A percentile compares a stretch with the other conserved stretches of the same genome.
Evolutionary conservation across 768 basidiomycete genomes (phyloP).

Genomic region (Amanita pallidorosea): DNA sequence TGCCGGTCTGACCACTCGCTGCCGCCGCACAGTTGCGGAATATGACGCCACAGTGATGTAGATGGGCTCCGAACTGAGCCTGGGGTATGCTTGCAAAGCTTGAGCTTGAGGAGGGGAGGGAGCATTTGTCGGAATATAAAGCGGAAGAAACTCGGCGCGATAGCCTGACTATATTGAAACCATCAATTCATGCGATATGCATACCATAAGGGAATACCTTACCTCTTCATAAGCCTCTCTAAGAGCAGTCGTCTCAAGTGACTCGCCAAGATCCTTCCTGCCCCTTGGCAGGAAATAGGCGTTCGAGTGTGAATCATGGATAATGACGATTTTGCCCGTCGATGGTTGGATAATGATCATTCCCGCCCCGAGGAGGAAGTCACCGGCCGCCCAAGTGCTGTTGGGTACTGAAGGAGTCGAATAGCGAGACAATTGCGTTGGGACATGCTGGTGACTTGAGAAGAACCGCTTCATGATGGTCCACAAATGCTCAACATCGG

Average conservation of each 20-base stretch:
- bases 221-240: slow-evolving; percentile 66
- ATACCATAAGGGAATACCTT: neutral
- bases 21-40: slow-evolving; percentile 8
- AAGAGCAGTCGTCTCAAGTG: slow-evolving; percentile 44
- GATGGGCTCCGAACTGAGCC: slow-evolving; percentile 31
- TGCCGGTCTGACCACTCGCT: slow-evolving; percentile 12
- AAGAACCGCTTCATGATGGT: slow-evolving; percentile 9
- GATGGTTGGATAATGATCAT: slow-evolving; percentile 56
- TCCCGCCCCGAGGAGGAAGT: slow-evolving; percentile 51
- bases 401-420: slow-evolving; percentile 33
- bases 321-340: slow-evolving; percentile 40
- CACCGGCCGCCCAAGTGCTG: slow-evolving; percentile 33
- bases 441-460: neutral
- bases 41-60: slow-evolving; percentile 25
- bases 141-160: slow-evolving; percentile 32
- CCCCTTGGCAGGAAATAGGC: slow-evolving; percentile 57
- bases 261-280: slow-evolving; percentile 58
- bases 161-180: slow-evolving; percentile 33
- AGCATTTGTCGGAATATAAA: slow-evolving; percentile 28
- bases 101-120: slow-evolving; percentile 25
- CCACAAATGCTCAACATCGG: slow-evolving; percentile 10
- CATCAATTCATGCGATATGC: neutral
- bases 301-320: slow-evolving; percentile 26
- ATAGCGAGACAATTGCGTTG: slow-evolving; percentile 18
- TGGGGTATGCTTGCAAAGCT: slow-evolving; percentile 3